phyloP scores from a whole-genome alignment of 768 basidiomycete species.

The Steccherinum ochraceum region DNA sequence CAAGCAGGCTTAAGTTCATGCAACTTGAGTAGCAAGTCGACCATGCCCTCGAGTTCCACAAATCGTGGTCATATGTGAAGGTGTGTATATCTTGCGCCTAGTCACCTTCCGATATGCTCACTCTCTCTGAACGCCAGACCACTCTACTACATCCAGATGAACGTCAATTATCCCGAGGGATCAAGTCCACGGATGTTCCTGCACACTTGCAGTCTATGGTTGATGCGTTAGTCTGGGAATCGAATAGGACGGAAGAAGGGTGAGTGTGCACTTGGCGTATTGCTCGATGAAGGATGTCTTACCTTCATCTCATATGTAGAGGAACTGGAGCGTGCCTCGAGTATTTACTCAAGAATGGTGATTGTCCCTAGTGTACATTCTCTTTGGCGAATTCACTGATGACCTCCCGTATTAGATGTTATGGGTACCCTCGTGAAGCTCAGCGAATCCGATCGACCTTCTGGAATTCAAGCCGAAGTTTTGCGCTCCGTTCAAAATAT shows the following conservation, averaged over 20 bases:
- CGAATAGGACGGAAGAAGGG: slow-evolving; percentile 82
- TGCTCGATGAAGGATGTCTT: too few relatives aligned
- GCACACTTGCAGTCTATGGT: slow-evolving; percentile 71
- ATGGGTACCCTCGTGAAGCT: slow-evolving; percentile 79
- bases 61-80: slow-evolving; percentile 71
- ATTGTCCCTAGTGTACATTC: too few relatives aligned
- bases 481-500: slow-evolving; percentile 84
- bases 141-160: slow-evolving; percentile 88
- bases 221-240: slow-evolving; percentile 81
- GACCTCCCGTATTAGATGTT: slow-evolving; percentile 47
- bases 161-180: slow-evolving; percentile 77
- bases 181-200: slow-evolving; percentile 77
- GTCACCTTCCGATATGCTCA: slow-evolving; percentile 7
- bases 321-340: slow-evolving; percentile 87
- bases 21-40: slow-evolving; percentile 31
- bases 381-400: too few relatives aligned
- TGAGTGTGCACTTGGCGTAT: too few relatives aligned
- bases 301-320: too few relatives aligned
- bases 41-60: slow-evolving; percentile 66
- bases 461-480: slow-evolving; percentile 89
- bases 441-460: slow-evolving; percentile 78
- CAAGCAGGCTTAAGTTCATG: neutral
- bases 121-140: slow-evolving; percentile 37
- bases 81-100: slow-evolving; percentile 25
- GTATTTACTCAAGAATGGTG: slow-evolving; percentile 85